phyloP scores from a whole-genome alignment of 2,329 filamentous ascomycete species.

The Tolypocladium album region DNA sequence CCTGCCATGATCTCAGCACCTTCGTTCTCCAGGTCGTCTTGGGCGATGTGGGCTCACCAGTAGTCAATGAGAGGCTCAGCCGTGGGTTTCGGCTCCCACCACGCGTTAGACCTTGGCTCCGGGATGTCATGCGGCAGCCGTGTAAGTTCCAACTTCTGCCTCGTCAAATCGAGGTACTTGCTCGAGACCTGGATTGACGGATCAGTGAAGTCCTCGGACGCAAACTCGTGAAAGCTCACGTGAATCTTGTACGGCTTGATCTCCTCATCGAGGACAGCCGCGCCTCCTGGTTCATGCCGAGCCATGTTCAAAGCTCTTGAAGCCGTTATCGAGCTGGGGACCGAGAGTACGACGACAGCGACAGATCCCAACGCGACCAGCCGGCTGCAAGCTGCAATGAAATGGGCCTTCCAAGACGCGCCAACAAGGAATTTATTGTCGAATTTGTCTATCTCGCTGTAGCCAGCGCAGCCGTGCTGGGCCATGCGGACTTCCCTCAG shows the following conservation, averaged over 20 bases:
- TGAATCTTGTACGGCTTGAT: constrained; percentile 46
- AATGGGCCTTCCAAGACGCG: not conserved
- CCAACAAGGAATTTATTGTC: too few relatives aligned
- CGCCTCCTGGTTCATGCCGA: constrained; percentile 10
- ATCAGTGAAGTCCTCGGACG: not conserved
- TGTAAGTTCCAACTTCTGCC: constrained; percentile 55
- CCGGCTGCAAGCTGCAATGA: too few relatives aligned
- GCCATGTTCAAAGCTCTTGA: constrained; percentile 4
- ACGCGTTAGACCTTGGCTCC: constrained; percentile 34
- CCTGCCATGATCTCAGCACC: constrained; percentile 27
- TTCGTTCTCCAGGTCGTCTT: too few relatives aligned
- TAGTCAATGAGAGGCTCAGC: constrained; percentile 56
- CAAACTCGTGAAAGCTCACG: constrained; percentile 26
- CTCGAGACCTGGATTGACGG: constrained; percentile 42
- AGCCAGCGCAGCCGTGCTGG: not conserved
- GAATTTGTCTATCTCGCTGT: not conserved
- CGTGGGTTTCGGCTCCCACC: constrained; percentile 49
- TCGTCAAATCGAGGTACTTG: constrained; percentile 56
- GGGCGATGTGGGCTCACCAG: constrained; percentile 30
- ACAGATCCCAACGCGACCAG: not conserved
- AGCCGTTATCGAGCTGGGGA: not conserved
- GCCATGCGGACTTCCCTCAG: not conserved
- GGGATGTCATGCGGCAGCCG: constrained; percentile 50
- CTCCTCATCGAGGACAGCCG: constrained; percentile 24
- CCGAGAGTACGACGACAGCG: not conserved